Conservation (phyloP, 2,329 filamentous ascomycete species). For the Rosellinia necatrix region DNA sequence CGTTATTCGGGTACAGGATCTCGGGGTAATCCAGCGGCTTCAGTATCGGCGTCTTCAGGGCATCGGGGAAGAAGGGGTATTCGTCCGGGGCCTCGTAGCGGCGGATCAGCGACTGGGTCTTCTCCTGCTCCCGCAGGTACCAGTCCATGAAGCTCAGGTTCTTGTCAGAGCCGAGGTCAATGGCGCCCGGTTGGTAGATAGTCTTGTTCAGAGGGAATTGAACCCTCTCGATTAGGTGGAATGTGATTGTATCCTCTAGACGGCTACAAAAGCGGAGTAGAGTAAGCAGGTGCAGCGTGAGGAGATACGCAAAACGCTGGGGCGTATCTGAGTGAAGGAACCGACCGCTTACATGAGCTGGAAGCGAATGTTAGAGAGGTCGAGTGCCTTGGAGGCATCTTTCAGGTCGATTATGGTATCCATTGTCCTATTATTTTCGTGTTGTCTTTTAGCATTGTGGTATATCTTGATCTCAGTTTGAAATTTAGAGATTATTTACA, state of each 20-base stretch:
- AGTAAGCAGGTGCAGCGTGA: not conserved
- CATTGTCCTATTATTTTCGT: constrained; percentile 71
- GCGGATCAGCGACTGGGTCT: constrained; percentile 87
- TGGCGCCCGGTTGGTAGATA: constrained; percentile 82
- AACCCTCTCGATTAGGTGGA: constrained; percentile 95
- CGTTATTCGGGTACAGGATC: constrained; percentile 84
- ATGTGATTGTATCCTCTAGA: constrained; percentile 96
- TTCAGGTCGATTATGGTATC: constrained; percentile 88
- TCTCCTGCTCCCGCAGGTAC: constrained; percentile 88
- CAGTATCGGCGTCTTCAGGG: constrained; percentile 80
- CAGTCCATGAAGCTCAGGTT: constrained; percentile 86
- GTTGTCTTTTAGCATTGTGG: too few species aligned
- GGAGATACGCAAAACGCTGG: not conserved
- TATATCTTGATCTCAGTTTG: not conserved
- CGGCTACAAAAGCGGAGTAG: constrained; percentile 69
- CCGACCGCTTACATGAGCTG: constrained; percentile 76
- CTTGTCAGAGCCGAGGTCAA: constrained; percentile 66
- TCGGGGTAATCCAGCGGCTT: constrained; percentile 84
- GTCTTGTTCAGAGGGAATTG: constrained; percentile 92
- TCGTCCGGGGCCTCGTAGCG: constrained; percentile 97
- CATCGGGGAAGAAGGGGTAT: constrained; percentile 92
- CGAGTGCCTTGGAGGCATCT: constrained; percentile 82
- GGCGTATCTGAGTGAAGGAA: constrained; percentile 1
- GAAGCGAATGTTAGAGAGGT: constrained; percentile 89
- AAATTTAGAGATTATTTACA: too few species aligned